Conservation (phyloP, 140 eudicot species). For the Flaveria floridana region DNA sequence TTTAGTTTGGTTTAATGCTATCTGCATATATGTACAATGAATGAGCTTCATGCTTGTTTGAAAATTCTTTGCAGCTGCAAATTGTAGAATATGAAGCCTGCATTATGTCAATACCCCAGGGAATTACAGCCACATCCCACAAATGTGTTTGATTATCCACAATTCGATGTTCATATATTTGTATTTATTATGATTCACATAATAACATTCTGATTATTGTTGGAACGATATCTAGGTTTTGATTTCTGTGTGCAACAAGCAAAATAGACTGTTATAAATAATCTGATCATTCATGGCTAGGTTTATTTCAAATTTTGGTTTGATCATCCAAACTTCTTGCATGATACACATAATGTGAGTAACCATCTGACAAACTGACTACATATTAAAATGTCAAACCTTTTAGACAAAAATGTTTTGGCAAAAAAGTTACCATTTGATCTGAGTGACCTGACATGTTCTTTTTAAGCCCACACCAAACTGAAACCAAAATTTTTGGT, state of each 20-base stretch:
- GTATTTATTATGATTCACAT: constrained; percentile 15
- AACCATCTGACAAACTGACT: background rate
- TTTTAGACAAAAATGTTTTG: background rate
- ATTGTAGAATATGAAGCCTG: constrained; percentile 69
- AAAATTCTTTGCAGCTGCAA: constrained; percentile 54
- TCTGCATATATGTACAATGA: background rate
- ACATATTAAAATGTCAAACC: background rate
- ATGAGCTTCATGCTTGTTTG: background rate
- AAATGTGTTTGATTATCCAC: background rate
- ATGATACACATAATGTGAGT: background rate
- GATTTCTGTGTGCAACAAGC: background rate
- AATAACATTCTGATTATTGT: constrained; percentile 3
- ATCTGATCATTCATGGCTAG: background rate
- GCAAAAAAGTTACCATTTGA: background rate
- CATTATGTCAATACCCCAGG: background rate
- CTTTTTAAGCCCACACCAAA: too few species aligned
- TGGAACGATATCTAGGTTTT: constrained; percentile 1
- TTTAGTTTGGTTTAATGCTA: constrained; percentile 1
- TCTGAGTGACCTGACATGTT: background rate
- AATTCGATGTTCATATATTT: constrained; percentile 11
- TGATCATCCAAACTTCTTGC: background rate
- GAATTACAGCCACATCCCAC: constrained; percentile 1
- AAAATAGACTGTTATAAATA: background rate
- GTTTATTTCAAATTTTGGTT: background rate
- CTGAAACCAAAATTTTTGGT: too few species aligned